Evolutionary conservation across 495 filamentous ascomycete genomes (phyloP), one percentile per base, ranked within the genome.

Genomic region (Podospora tetraspora): DNA sequence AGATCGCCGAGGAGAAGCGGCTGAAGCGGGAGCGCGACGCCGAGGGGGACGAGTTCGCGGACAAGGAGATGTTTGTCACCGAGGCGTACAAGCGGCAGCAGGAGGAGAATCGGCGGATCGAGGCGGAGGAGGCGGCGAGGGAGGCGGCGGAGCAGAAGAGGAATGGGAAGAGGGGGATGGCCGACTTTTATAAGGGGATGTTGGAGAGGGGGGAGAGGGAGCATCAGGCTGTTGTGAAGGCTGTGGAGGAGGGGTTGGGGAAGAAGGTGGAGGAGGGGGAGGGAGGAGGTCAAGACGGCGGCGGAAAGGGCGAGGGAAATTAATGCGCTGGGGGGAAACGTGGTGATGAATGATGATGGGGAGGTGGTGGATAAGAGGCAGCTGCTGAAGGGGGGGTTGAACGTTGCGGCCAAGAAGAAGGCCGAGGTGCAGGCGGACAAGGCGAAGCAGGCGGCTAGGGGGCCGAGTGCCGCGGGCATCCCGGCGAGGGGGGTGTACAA

Each of bases 21-120:
- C 81, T 98, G 30, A 89, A 91, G 71, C 88, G 89, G 59, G 96
- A 99, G 77, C 87, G 95, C 43, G 96, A 94, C 71, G 91, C 89
- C 0, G 95, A 99, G 79, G 95, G 95, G 11, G 96, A 97, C 16
- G 92, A 94, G 78, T 97, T 92, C 74, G 90, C 87, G 0, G 96
- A 95, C 69, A 99, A 97, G 78, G 96, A 98, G 79, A 93, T 90
- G 75, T 99, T 99, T 72, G 95, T 98, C 32, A 99, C 95, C 0
- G 87, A 87, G n/a, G 94, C 95, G 59, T 99, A 99, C 73, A 95
- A 93, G 82, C 86, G 86, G 74, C 95, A 97, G 76, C 95, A 97
- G 75, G 92, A 88, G 74, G 95, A 97, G 76, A 83, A 93, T 72
- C 77, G 85, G 71, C 84, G 85, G 72, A 72, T 92, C 9, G 93